Percentiles rank a stretch among this genome's conserved stretches.
Evolutionary conservation across 192 early-diverging fungal genomes (phyloP).

Genomic region (Coemansia sp.): DNA sequence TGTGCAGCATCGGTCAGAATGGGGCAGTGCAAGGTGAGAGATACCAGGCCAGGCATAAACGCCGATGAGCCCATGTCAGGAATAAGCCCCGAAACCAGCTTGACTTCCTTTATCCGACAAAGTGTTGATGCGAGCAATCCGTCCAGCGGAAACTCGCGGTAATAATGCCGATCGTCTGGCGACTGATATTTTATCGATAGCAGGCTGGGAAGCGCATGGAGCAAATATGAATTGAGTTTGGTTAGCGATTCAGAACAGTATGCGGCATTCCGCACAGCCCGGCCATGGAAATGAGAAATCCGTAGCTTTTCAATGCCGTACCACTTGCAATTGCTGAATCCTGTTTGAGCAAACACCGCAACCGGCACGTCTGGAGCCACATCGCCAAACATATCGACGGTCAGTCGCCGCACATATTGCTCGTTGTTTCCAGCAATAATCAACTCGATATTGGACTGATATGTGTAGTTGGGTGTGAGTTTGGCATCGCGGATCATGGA

Average conservation of each 20-base stretch:
- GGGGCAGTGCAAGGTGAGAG: constrained; percentile 32
- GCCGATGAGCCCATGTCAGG: constrained; percentile 30
- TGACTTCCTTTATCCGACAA: constrained; percentile 8
- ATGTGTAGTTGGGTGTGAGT: neutral
- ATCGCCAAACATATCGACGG: constrained; percentile 30
- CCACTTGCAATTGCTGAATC: constrained; percentile 22
- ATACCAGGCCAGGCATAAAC: constrained; percentile 27
- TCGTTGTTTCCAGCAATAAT: constrained; percentile 23
- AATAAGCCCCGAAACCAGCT: constrained; percentile 22
- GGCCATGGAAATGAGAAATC: constrained; percentile 25
- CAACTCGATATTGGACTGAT: constrained; percentile 20
- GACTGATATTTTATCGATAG: constrained; percentile 27
- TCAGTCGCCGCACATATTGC: constrained; percentile 21
- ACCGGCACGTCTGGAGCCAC: constrained; percentile 17
- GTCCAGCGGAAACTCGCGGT: constrained; percentile 39
- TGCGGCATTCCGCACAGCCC: neutral
- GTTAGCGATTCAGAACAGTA: constrained; percentile 22
- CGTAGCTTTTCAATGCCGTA: constrained; percentile 16
- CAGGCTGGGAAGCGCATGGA: constrained; percentile 35
- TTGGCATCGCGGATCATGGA: neutral
- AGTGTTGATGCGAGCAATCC: constrained; percentile 30
- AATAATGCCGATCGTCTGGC: constrained; percentile 22
- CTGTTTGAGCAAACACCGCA: constrained; percentile 15
- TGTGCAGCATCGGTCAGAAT: constrained; percentile 17
- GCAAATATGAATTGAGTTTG: constrained; percentile 29